phyloP scores from a whole-genome alignment of 495 filamentous ascomycete species.

The Neurospora sp. region DNA sequence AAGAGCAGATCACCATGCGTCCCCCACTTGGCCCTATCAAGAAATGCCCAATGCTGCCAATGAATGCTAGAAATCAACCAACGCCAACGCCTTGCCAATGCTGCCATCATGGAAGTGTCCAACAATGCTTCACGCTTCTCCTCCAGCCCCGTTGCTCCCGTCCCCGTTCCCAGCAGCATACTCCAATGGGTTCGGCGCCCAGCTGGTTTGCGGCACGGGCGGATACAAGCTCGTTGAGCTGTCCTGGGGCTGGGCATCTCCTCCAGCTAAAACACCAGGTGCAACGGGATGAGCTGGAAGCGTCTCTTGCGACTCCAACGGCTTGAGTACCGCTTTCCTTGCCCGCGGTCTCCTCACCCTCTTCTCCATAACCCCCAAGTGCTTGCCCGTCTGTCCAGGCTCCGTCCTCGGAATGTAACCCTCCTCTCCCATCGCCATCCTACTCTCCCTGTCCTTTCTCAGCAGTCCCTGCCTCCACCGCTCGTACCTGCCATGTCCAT shows the following conservation, averaged over 20 bases:
- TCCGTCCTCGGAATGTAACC: constrained; percentile 10
- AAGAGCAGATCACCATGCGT: neutral
- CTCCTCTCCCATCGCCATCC: constrained; percentile 3
- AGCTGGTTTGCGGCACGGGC: neutral
- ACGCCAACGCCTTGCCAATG: neutral
- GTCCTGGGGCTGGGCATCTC: neutral
- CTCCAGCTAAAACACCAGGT: neutral
- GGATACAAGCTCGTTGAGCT: neutral
- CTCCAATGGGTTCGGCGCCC: neutral
- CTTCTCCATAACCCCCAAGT: constrained; percentile 1
- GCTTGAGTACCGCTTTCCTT: neutral
- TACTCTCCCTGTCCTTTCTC: constrained; percentile 7
- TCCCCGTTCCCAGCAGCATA: neutral
- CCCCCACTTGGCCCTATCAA: neutral
- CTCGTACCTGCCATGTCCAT: constrained; percentile 15
- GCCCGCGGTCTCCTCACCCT: neutral
- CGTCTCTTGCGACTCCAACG: neutral
- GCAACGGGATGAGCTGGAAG: neutral
- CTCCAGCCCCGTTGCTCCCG: neutral
- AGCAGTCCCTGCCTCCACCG: constrained; percentile 13
- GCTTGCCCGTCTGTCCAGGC: constrained; percentile 10
- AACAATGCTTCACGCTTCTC: neutral
- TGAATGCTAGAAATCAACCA: neutral
- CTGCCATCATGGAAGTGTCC: neutral
- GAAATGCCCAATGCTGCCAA: neutral